Base-by-base conservation (phyloP, 2,329 filamentous ascomycete species). In the Phyllosticta citribraziliensis region DNA sequence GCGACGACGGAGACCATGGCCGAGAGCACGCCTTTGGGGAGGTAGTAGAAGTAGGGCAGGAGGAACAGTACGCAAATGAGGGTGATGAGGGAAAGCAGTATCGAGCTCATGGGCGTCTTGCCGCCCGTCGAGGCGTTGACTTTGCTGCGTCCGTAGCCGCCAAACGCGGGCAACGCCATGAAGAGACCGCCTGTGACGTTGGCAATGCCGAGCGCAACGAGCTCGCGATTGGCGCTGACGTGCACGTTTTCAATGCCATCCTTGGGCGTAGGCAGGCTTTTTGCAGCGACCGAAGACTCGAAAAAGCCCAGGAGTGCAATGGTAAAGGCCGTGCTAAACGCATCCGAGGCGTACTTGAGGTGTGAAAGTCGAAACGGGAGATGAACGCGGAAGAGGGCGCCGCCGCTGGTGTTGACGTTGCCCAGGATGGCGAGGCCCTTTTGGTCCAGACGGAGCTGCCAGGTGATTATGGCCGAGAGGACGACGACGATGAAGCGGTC, bases 291-390 rank as follows among this genome's bases (percentile, higher is more conserved):
- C 0, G 91, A 96, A 2, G 91, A 96, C 74, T 99, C 94, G 68
- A 99, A 99, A 75, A 99, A 99, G n/a, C 94, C 94, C 0, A 99
- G 85, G 24, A 99, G 80, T 0, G 92, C 91, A 65, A 99, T 96
- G 59, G 97, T 80, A 69, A 99, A 96, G 0, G 91, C 88, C 0
- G 94, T 97, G 57, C 89, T 87, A 82, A 97, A 88, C 47, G 91
- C 88, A 64, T 91, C 88, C 22, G 88, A 87, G 59, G 95, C 89
- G 70, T 97, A 88, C 24, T 84, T 82, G 79, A 97, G 86, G 67
- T 95, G 84, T 5, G 84, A 80, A 2, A 84, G 76, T 65, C 86
- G 84, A 69, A 97, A 94, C 0, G 94, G 93, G 82, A 92, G 97
- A 64, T 88, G 85, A 66, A 97, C 91, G 2, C 84, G 80, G 70